These are phyloP conservation scores for Beta corolliflora DNA, from an alignment of 179 eudicot species.

Conservation along the genomic window DNA sequence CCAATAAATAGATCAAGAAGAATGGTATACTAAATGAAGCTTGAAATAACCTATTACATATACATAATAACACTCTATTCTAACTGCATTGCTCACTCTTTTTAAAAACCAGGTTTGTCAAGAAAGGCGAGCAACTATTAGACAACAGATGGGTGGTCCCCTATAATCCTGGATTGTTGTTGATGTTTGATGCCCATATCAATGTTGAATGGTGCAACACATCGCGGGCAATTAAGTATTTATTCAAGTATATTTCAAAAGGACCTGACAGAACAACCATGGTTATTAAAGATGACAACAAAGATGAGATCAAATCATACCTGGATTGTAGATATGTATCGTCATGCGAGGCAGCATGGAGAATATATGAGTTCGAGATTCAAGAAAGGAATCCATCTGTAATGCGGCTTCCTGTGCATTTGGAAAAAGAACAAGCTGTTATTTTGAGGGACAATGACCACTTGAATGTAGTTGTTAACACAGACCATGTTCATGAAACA, in stretches of 20 bases:
- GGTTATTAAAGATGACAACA: not conserved
- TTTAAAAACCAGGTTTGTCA: not conserved
- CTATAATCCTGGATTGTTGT: not conserved
- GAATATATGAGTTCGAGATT: slow-evolving; percentile 9
- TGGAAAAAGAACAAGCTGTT: not conserved
- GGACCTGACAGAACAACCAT: not conserved
- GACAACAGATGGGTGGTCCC: slow-evolving; percentile 4
- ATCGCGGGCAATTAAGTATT: slow-evolving; percentile 13
- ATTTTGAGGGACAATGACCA: not conserved
- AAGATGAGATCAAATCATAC: not conserved
- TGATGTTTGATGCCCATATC: not conserved
- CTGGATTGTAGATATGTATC: not conserved
- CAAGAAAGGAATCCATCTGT: not conserved
- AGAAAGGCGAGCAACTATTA: not conserved
- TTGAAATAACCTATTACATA: not conserved
- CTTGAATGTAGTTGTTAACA: not conserved
- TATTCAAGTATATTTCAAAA: slow-evolving; percentile 6
- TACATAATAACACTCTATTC: too few relatives aligned
- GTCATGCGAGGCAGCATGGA: slow-evolving; percentile 8
- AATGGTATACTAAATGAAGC: not conserved
- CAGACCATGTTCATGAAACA: not conserved
- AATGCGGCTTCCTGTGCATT: not conserved
- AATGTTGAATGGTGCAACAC: slow-evolving; percentile 17
- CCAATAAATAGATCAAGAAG: not conserved
- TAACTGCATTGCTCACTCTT: too few relatives aligned